These are phyloP conservation scores for Fusarium sp. DNA, from an alignment of 2,329 filamentous ascomycete species.

Conservation along the genomic window DNA sequence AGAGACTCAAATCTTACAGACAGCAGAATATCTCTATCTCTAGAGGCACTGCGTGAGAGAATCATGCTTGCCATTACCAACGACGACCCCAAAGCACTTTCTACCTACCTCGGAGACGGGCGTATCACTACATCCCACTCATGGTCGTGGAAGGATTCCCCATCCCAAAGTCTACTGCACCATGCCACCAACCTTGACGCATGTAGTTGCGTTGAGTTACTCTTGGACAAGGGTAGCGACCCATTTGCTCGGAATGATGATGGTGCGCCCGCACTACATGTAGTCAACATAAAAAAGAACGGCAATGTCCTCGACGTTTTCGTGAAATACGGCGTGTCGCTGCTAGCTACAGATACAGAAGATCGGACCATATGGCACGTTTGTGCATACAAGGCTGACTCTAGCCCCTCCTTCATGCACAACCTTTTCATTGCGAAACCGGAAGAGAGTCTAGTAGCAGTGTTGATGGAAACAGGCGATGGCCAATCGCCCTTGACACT, in stretches of 20 bases:
- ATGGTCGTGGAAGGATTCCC: neutral
- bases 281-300: fast-evolving
- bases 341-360: fast-evolving
- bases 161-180: neutral
- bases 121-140: neutral
- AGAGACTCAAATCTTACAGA: neutral
- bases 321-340: neutral
- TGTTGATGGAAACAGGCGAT: too few relatives aligned
- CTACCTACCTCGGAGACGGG: neutral
- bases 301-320: fast-evolving
- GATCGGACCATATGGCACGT: neutral
- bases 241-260: neutral
- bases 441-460: too few relatives aligned
- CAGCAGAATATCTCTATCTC: neutral
- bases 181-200: neutral
- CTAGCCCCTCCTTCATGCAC: too few relatives aligned
- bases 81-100: neutral
- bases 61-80: neutral
- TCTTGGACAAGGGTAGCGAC: neutral
- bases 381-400: too few relatives aligned
- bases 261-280: neutral
- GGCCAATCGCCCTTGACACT: too few relatives aligned
- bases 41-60: fast-evolving
- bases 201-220: neutral
- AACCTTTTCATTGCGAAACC: too few relatives aligned